Conservation (phyloP, 805 yeast genomes). For the Helenozyma rhizophorensis region DNA sequence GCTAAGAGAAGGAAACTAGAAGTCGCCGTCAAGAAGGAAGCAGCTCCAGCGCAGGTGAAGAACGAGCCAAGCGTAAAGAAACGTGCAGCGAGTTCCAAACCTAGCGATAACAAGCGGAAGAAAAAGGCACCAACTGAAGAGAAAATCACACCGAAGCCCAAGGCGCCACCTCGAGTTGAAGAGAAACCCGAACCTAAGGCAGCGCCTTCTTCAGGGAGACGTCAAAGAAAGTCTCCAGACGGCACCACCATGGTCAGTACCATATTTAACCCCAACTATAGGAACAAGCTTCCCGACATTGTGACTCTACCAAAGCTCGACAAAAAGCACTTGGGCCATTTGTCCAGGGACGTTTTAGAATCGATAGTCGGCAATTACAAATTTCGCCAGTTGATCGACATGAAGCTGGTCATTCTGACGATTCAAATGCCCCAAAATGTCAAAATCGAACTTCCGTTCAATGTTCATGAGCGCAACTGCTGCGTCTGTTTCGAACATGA, state of each 20-base stretch:
- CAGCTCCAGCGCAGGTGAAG: neutral
- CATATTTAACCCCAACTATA: slow-evolving; percentile 19
- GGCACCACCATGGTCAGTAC: slow-evolving; percentile 14
- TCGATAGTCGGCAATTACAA: slow-evolving; percentile 16
- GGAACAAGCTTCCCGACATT: slow-evolving; percentile 9
- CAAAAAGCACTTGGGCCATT: slow-evolving; percentile 15
- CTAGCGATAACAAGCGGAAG: neutral
- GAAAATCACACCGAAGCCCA: slow-evolving; percentile 2
- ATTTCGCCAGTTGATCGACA: slow-evolving; percentile 24
- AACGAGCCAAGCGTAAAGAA: neutral
- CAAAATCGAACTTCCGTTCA: slow-evolving; percentile 10
- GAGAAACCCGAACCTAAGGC: neutral
- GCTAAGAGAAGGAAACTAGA: slow-evolving; percentile 2
- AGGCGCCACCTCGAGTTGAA: neutral
- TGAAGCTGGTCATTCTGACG: slow-evolving; percentile 13
- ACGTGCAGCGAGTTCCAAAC: too few species aligned
- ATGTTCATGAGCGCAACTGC: slow-evolving; percentile 31
- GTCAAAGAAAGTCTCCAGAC: slow-evolving; percentile 10
- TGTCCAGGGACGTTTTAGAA: slow-evolving; percentile 12
- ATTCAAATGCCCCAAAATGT: slow-evolving; percentile 12
- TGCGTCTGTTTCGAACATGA: slow-evolving; percentile 51
- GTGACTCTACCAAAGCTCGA: slow-evolving; percentile 12
- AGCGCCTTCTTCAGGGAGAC: slow-evolving; percentile 4
- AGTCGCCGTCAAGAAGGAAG: slow-evolving; percentile 3
- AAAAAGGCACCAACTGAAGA: slow-evolving; percentile 6